Base-by-base conservation (phyloP, 805 yeast genomes). In the Saturnispora zaruensis region DNA sequence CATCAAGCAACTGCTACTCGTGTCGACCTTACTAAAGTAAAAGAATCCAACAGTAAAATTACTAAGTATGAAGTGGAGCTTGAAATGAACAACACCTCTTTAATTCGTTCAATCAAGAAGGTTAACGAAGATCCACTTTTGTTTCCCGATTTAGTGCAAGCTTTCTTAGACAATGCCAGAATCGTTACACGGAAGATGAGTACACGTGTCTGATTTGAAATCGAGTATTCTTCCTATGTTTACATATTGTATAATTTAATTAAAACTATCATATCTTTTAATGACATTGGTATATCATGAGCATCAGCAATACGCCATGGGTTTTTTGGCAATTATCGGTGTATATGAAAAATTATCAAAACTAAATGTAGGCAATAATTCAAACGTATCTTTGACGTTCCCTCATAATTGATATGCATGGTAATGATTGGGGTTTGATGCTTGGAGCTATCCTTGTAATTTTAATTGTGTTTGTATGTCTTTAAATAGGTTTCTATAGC, bases 1-100 rank as follows among this genome's bases (percentile, higher is more conserved):
- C 90, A 86, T 55, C 72, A 76, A n/a, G 81, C 82, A 7, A 84
- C 93, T 1, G 78, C 80, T 38, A 82, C 90, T 1, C 74, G 81
- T 58, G 76, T 86, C 56, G 95, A 86, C 66, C 67, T 85, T 53
- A 86, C 95, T 1, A 74, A 76, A 55, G 87, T 84, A 2, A 59
- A 56, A 53, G 68, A 67, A 48, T 45, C 48, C 6, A 54, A 48
- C 20, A 56, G 61, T 46, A 63, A 62, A 36, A 51, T 51, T 1
- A 53, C 60, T 9, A 60, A 59, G 48, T 65, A 60, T 46, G 72
- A 68, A 51, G 52, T 67, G 44, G 72, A 68, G 50, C 53, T 68
- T 37, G 72, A 68, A 48, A 51, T 68, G 45, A 62, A 66, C 42
- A 62, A 66, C 5, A 50, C 55, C 1, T 68, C 67, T 41, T 55